Conservation (phyloP, 805 yeast species). For the Candida arabinofermentans region DNA sequence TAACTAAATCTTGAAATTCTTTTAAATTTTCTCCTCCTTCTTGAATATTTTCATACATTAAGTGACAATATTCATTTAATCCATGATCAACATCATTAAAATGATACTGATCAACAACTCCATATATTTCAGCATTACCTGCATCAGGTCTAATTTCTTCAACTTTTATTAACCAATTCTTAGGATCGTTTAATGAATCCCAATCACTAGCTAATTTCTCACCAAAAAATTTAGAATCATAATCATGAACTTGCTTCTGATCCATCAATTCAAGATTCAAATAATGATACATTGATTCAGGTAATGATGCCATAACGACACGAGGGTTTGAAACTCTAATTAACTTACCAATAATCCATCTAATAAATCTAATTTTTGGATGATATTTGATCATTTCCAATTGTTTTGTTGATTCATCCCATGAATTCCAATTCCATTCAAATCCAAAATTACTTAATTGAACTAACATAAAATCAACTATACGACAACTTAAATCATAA, state of each 20-base stretch:
- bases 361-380: conserved; percentile 70
- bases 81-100: conserved; percentile 33
- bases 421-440: conserved; percentile 97
- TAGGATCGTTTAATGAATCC: conserved; percentile 12
- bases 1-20: conserved; percentile 26
- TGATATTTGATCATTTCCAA: conserved; percentile 49
- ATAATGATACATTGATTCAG: conserved; percentile 49
- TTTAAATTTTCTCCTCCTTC: conserved; percentile 27
- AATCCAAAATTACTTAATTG: conserved; percentile 92
- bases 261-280: conserved; percentile 40
- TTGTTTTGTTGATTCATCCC: conserved; percentile 61
- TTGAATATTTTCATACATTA: conserved; percentile 31
- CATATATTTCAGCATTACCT: conserved; percentile 28
- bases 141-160: conserved; percentile 17
- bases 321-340: conserved; percentile 73
- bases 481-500: conserved; percentile 68
- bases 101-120: conserved; percentile 30
- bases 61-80: conserved; percentile 29
- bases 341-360: conserved; percentile 79
- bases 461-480: conserved; percentile 86
- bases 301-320: conserved; percentile 68
- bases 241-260: conserved; percentile 32
- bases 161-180: conserved; percentile 16
- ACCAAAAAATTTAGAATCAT: conserved; percentile 35
- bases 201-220: conserved; percentile 20